Percentiles rank a stretch among this genome's conserved stretches.
Conservation (phyloP, 1,284 basidiomycete species). For the Leccinum holopus region DNA sequence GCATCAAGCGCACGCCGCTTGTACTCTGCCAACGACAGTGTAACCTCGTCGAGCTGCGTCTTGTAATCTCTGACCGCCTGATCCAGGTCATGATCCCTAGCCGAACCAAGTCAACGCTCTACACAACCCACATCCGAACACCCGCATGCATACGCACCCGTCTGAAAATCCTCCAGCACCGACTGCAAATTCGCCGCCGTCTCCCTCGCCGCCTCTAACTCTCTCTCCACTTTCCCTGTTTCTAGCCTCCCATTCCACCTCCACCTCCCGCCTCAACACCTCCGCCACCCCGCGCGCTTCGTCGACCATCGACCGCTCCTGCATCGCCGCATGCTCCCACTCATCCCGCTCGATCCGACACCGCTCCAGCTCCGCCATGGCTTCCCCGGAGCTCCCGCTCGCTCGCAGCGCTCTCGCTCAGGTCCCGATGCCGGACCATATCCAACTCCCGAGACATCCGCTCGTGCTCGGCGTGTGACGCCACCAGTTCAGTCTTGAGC, state of each 20-base stretch:
- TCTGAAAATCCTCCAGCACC: constrained; percentile 94
- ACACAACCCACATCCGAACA: neutral
- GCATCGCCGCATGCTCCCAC: constrained; percentile 77
- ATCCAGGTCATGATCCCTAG: constrained; percentile 69
- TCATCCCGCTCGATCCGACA: constrained; percentile 84
- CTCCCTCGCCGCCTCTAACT: constrained; percentile 70
- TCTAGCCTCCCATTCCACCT: constrained; percentile 58
- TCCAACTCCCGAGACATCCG: constrained; percentile 70
- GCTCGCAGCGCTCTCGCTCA: constrained; percentile 70
- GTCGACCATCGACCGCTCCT: constrained; percentile 74
- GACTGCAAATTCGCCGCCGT: constrained; percentile 84
- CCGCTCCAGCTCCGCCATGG: constrained; percentile 80
- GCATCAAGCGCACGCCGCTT: constrained; percentile 85
- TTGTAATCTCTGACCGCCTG: constrained; percentile 84
- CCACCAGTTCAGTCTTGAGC: constrained; percentile 74
- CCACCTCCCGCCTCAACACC: constrained; percentile 62
- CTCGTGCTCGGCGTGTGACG: constrained; percentile 72
- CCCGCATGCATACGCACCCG: constrained; percentile 51
- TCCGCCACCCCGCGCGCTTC: constrained; percentile 59
- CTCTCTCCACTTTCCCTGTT: constrained; percentile 54
- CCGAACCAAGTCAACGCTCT: constrained; percentile 18
- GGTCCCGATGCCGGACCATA: constrained; percentile 57
- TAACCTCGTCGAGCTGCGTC: constrained; percentile 66
- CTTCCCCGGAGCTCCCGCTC: constrained; percentile 78
- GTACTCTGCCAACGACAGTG: constrained; percentile 77